Evolutionary conservation across 106 monocot genomes (phyloP), one percentile per base, ranked within the genome.

Genomic region (Dioscorea dumetorum): DNA sequence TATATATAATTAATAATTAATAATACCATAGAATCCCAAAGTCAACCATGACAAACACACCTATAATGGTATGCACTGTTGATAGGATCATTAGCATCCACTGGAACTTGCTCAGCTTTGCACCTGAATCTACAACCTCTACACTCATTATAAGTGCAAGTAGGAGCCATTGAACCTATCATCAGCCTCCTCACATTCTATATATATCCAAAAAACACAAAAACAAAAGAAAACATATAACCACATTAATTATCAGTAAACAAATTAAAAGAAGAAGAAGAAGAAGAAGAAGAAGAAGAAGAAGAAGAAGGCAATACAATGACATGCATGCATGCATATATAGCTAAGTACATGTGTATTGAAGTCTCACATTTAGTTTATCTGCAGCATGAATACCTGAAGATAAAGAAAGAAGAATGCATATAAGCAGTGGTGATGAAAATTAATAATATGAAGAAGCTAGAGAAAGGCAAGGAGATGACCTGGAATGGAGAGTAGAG

Each of bases 21-120:
- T n/a, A n/a, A n/a, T n/a, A 17, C 51, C 28, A 28, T 51, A 4
- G 2, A 51, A 51, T 1, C 10, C 41, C 3, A 34, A 10, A 28
- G 48, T 79, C 79, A 87, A 67, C 81, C 73, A 72, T 86, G 91
- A 67, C 91, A 95, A 12, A 91, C 72, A 64, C 95, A 95, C 31
- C 81, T 77, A 70, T 95, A 95, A 57, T 74, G 88, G 58, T 91
- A 95, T 4, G 95, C 85, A 31, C 85, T 91, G 81, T 95, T 95
- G 33, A 95, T 75, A 32, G 91, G 91, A 49, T 95, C 91, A 32
- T 73, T 88, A 35, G 88, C 88, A 33, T 95, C 95, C 0, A 95
- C 83, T 0, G 95, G 95, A 8, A 95, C 85, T 49, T 95, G 95
- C 75, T 95, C 91, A 0, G 91, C 85, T 3, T 66, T 80, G 77